Evolutionary conservation across 768 basidiomycete species (phyloP).

Genomic region (Pleurotus eryngii): DNA sequence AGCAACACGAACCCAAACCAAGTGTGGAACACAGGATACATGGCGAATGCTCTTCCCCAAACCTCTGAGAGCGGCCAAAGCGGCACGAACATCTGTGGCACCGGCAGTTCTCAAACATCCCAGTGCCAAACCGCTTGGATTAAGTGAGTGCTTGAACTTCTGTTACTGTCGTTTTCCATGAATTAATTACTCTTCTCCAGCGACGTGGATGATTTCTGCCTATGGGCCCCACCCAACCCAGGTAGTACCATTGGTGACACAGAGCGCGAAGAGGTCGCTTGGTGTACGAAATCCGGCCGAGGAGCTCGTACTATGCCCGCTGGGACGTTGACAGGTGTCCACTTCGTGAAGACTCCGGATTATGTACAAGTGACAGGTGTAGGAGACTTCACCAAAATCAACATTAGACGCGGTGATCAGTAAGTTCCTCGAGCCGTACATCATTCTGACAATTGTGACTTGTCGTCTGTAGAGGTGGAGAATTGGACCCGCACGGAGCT

Average conservation of each 20-base stretch:
- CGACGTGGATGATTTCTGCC: slow-evolving; percentile 12
- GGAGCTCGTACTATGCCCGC: slow-evolving; percentile 45
- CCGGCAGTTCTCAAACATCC: slow-evolving; percentile 7
- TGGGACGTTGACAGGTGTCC: slow-evolving; percentile 25
- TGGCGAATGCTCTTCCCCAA: slow-evolving; percentile 7
- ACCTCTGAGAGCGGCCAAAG: slow-evolving; percentile 11
- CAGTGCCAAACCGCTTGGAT: slow-evolving; percentile 13
- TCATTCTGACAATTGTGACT: background rate
- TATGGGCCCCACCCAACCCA: slow-evolving; percentile 10
- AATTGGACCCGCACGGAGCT: slow-evolving; percentile 58
- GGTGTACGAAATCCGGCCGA: slow-evolving; percentile 24
- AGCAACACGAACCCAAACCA: slow-evolving; percentile 41
- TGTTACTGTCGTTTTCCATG: background rate
- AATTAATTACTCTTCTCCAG: background rate
- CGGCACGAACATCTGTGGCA: slow-evolving; percentile 11
- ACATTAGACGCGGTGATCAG: slow-evolving; percentile 48
- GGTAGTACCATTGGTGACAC: slow-evolving; percentile 11
- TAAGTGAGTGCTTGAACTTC: background rate
- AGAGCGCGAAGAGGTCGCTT: slow-evolving; percentile 10
- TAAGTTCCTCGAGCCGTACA: slow-evolving; percentile 14
- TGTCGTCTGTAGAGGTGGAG: slow-evolving; percentile 4
- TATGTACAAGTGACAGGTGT: slow-evolving; percentile 60
- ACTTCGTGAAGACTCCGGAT: slow-evolving; percentile 51
- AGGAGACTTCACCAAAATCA: slow-evolving; percentile 57
- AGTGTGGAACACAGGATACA: slow-evolving; percentile 17